Base-by-base conservation (phyloP, 2,329 filamentous ascomycete species). In the Dothideomycetes sp. region DNA sequence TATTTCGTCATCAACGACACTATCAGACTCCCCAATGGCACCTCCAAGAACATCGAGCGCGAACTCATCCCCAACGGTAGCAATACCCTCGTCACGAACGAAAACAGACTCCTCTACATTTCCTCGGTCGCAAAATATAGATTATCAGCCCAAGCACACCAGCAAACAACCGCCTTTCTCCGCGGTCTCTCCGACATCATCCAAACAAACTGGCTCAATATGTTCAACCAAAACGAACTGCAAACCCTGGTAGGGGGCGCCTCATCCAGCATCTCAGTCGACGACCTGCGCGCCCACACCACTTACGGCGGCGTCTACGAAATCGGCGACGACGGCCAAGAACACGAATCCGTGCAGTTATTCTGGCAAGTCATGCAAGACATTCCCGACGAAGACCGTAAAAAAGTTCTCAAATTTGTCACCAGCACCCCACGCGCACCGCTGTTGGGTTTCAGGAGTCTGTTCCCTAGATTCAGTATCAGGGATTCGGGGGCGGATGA, bases 181-280 rank as follows among this genome's bases (percentile, higher is more conserved):
- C 78, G 78, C 42, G 91, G 91, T 0, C 76, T 98, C 1, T 78
- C 83, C 16, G 73, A 80, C 49, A 94, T 98, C 56, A 91, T 98
- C 49, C 82, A 88, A 44, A 88, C 89, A 0, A 77, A 78, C 3
- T 98, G 91, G 91, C 73, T 98, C 4, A 87, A 82, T 53, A 96
- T 98, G 91, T 98, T 98, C 69, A 98, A 98, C 61, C 89, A 95
- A 59, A 78, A 78, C 3, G 91, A 98, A 60, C 73, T 98, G 4
- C 91, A 96, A 63, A 91, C 85, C 1, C 78, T 98, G 5, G 83
- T 98, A 12, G 85, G 87, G 39, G 91, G 91, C 30, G 87, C 94
- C 52, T 81, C 79, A 19, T 80, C 80, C 8, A 80, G 84, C 47
- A 93, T 98, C 44, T 82, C 95, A 54, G 73, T 98, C 24, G 77